These are phyloP conservation scores for Litchi chinensis DNA, from an alignment of 345 rosid species.

Conservation along the genomic window DNA sequence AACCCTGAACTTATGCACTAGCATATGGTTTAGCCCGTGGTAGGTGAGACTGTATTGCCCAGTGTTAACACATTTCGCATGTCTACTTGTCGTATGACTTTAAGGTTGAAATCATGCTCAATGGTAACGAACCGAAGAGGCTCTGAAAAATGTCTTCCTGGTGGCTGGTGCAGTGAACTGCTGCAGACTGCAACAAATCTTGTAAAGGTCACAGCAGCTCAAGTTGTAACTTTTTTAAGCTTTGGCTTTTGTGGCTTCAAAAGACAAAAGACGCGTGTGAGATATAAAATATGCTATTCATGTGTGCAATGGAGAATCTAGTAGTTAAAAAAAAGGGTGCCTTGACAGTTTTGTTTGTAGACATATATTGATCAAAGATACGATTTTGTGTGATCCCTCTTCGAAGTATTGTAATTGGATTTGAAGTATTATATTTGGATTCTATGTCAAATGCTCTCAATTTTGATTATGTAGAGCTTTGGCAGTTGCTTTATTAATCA, in stretches of 20 bases:
- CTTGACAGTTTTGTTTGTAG: too few relatives aligned
- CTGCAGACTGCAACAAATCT: conserved; percentile 2
- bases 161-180: too few relatives aligned
- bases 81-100: conserved; percentile 25
- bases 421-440: too few relatives aligned
- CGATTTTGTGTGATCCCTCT: background rate
- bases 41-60: conserved; percentile 8
- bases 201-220: background rate
- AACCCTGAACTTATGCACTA: too few relatives aligned
- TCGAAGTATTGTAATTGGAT: too few relatives aligned
- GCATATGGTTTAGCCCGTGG: background rate
- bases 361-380: background rate
- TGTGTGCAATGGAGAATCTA: too few relatives aligned
- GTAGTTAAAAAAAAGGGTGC: too few relatives aligned
- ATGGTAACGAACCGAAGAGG: conserved; percentile 57
- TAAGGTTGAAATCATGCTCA: conserved; percentile 54
- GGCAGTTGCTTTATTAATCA: too few relatives aligned
- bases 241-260: too few relatives aligned
- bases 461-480: too few relatives aligned
- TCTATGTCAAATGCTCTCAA: too few relatives aligned
- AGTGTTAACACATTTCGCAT: background rate
- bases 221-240: background rate
- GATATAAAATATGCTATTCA: too few relatives aligned
- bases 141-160: conserved; percentile 37
- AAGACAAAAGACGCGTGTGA: background rate